phyloP scores from a whole-genome alignment of 148 eudicot species.

The Chenopodium formosanum region DNA sequence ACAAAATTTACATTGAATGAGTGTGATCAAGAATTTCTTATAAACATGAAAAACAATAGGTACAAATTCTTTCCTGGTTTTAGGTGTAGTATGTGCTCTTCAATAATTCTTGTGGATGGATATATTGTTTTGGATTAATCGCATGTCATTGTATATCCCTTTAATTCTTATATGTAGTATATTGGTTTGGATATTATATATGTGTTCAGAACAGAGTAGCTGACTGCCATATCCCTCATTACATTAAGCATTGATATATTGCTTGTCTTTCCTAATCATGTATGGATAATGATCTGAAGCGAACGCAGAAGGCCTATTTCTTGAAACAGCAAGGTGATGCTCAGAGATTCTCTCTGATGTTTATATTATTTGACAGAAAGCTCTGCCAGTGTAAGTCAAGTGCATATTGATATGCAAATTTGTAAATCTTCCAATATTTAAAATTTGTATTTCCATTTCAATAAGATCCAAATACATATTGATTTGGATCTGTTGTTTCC shows the following conservation, averaged over 20 bases:
- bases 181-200: no score
- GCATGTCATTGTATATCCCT: neutral
- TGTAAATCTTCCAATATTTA: neutral
- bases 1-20: neutral
- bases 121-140: neutral
- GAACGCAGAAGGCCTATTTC: constrained; percentile 4
- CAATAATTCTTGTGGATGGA: neutral
- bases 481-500: neutral
- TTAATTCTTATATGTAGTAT: no score
- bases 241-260: neutral
- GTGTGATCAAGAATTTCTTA: neutral
- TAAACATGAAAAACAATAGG: neutral
- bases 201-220: neutral
- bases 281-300: neutral
- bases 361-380: neutral
- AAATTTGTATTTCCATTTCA: neutral
- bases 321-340: constrained; percentile 13
- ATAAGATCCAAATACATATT: constrained; percentile 8
- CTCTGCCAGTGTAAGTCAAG: neutral
- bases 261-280: neutral
- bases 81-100: neutral
- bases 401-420: constrained; percentile 6
- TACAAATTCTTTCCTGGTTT: neutral
- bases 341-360: constrained; percentile 5
- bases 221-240: neutral